A percentile compares a stretch with the other conserved stretches of the same genome.
Conservation (phyloP, 805 yeast genomes). For the Saccharomycopsis capsularis region DNA sequence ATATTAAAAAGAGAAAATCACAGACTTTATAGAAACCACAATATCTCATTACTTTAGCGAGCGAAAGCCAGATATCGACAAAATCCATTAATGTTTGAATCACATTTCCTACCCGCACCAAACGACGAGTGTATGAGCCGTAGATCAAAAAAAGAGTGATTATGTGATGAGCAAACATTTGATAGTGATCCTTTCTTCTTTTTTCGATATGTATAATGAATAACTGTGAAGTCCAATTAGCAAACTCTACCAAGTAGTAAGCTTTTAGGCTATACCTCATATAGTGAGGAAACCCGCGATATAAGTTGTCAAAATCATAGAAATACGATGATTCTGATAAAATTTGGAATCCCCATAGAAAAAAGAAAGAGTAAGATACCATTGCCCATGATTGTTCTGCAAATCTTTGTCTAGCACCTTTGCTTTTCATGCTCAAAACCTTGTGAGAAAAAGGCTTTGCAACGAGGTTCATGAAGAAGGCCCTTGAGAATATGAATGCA, state of each 20-base stretch:
- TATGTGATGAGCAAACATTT: conserved; percentile 86
- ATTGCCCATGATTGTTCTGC: conserved; percentile 84
- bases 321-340: conserved; percentile 55
- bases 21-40: conserved; percentile 53
- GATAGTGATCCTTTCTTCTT: conserved; percentile 72
- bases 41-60: conserved; percentile 74
- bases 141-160: conserved; percentile 61
- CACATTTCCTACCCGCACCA: conserved; percentile 70
- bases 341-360: conserved; percentile 49
- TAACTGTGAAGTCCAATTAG: conserved; percentile 76
- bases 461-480: conserved; percentile 49
- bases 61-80: conserved; percentile 64
- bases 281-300: conserved; percentile 55
- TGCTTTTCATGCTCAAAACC: conserved; percentile 36
- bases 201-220: conserved; percentile 72
- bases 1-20: conserved; percentile 61
- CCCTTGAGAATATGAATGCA: conserved; percentile 50
- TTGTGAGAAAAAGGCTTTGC: conserved; percentile 49
- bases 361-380: conserved; percentile 50
- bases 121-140: conserved; percentile 70
- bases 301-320: conserved; percentile 49
- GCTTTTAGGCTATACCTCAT: conserved; percentile 47
- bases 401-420: conserved; percentile 58
- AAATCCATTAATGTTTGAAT: conserved; percentile 77
- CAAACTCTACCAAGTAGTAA: conserved; percentile 67